A percentile compares a stretch with the other conserved stretches of the same genome.
Conservation (phyloP, 306 rosid species). For the Oxytropis ochrocephala region DNA sequence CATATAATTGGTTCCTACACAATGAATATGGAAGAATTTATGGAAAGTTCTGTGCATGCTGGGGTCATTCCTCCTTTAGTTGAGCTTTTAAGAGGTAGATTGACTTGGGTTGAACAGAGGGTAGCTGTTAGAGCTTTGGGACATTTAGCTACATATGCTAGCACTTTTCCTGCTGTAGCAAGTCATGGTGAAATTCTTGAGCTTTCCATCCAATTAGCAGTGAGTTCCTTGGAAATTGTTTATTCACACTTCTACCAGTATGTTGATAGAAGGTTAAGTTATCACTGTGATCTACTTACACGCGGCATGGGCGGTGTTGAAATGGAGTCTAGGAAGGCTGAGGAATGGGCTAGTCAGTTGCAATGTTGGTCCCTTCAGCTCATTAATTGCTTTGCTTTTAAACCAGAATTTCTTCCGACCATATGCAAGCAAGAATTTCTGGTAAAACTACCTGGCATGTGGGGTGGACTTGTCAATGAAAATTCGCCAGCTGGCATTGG, state of each 20-base stretch:
- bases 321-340: conserved; percentile 99
- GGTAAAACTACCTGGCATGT: conserved; percentile 81
- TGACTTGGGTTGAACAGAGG: conserved; percentile 99
- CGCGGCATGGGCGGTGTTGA: conserved; percentile 99
- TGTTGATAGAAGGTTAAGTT: conserved; percentile 87
- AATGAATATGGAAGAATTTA: conserved; percentile 98
- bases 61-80: conserved; percentile 88
- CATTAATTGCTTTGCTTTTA: conserved; percentile 91
- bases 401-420: conserved; percentile 87
- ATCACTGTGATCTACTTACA: conserved; percentile 95
- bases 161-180: conserved; percentile 76
- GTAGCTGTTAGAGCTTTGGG: conserved; percentile 99
- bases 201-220: conserved; percentile 83
- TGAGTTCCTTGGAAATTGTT: conserved; percentile 90
- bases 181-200: conserved; percentile 92
- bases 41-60: conserved; percentile 75
- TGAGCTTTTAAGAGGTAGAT: conserved; percentile 88
- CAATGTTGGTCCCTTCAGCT: conserved; percentile 99
- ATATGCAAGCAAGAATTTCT: conserved; percentile 92
- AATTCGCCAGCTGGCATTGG: conserved; percentile 98
- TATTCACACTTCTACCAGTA: conserved; percentile 92
- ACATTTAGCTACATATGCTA: conserved; percentile 88
- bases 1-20: conserved; percentile 97
- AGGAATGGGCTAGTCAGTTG: conserved; percentile 99
- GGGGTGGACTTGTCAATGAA: conserved; percentile 99